These are phyloP conservation scores for Corymbia maculata DNA, from an alignment of 345 rosid species.

Conservation along the genomic window DNA sequence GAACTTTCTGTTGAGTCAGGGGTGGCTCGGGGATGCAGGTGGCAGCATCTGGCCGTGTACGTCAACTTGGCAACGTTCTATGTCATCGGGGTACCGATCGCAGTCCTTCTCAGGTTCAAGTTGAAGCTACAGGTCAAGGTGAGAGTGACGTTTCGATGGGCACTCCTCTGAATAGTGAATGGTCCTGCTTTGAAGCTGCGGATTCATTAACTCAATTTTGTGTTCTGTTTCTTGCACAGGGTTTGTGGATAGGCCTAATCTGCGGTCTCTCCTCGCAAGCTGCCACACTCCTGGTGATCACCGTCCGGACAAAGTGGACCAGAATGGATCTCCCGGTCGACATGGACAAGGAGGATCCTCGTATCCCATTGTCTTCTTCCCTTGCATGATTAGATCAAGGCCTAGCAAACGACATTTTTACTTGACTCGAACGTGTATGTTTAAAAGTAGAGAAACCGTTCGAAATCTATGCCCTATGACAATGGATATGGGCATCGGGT, in stretches of 20 bases:
- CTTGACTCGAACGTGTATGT: background rate
- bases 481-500: background rate
- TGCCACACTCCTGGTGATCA: constrained; percentile 29
- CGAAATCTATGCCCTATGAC: background rate
- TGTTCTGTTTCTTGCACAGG: constrained; percentile 22
- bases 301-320: constrained; percentile 45
- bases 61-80: constrained; percentile 48
- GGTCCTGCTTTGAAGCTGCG: too few relatives aligned
- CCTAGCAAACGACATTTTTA: background rate
- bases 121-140: constrained; percentile 44
- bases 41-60: constrained; percentile 51
- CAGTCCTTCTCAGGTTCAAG: constrained; percentile 44
- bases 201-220: background rate
- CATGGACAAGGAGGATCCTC: background rate
- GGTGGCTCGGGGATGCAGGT: constrained; percentile 71
- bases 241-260: constrained; percentile 77
- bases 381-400: background rate
- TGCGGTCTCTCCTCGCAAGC: constrained; percentile 49
- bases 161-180: too few relatives aligned
- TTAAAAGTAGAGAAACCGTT: background rate
- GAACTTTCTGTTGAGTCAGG: constrained; percentile 12
- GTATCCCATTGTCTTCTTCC: background rate
- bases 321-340: constrained; percentile 2
- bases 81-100: constrained; percentile 41
- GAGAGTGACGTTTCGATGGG: background rate